Evolutionary conservation across 129 eudicot species (phyloP), one percentile per base, ranked within the genome.

Genomic region (Calendula officinalis): DNA sequence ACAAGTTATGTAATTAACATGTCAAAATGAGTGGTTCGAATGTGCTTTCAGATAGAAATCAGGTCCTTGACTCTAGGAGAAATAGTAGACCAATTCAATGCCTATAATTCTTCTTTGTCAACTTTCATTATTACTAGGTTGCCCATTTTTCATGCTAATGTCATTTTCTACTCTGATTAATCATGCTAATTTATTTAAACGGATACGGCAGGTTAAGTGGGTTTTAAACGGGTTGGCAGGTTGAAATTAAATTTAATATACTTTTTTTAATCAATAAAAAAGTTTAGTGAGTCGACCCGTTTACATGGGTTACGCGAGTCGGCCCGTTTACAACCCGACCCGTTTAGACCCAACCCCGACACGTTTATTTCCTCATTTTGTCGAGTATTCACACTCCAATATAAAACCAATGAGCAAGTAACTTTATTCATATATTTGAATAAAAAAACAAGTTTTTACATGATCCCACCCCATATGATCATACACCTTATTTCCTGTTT

Each of bases 21-120:
- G 57, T 69, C 58, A 45, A 69, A 7, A 69, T 2, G 50, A 69
- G 66, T 59, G 15, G 74, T 69, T 69, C 2, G 16, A 48, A 49
- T 33, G 66, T 52, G 68, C 62, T 74, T 57, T 74, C 78, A 66
- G 4, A 47, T 8, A 40, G 57, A 65, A 56, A 73, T 48, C 35
- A 73, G 5, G 68, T 58, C 51, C 50, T 66, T 66, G 78, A 66
- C 73, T 58, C 14, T 36, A 14, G 3, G 17, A 14, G n/a, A 62
- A 30, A 48, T 58, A 37, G 14, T 35, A 69, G 78, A 74, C 78
- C 48, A 12, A 61, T 74, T 74, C 78, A 66, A 66, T 11, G 66
- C 30, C 53, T 56, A 64, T 46, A 67, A 74, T 61, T 44, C 71
- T 61, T 44, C 71, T 73, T 57, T 46, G 54, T 48, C 61, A 57